A percentile compares a stretch with the other conserved stretches of the same genome.
These are phyloP conservation scores for Blastobotrys illinoisensis DNA, from an alignment of 1,139 yeast species.

Conservation along the genomic window DNA sequence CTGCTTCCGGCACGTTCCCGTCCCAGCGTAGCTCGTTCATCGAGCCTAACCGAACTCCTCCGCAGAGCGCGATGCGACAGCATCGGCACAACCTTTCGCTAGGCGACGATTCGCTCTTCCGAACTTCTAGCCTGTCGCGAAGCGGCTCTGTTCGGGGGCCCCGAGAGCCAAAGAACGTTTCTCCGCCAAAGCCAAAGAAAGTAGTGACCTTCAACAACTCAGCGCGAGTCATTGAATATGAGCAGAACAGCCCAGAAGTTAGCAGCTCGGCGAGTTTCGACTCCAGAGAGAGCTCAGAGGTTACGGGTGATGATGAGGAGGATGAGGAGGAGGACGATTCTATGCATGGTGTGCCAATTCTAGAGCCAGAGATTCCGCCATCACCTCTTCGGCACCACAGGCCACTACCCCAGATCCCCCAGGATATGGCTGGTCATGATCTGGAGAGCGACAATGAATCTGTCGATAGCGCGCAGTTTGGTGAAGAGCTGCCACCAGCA, in stretches of 20 bases:
- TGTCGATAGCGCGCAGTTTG: background rate
- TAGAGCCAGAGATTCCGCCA: slow-evolving; percentile 12
- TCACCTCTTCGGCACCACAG: slow-evolving; percentile 13
- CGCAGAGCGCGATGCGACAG: background rate
- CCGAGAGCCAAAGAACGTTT: slow-evolving; percentile 15
- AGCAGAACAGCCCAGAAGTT: slow-evolving; percentile 36
- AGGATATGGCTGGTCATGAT: background rate
- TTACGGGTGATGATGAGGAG: slow-evolving; percentile 12
- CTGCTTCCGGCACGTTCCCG: background rate
- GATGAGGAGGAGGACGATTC: slow-evolving; percentile 18
- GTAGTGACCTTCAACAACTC: slow-evolving; percentile 33
- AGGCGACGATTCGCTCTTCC: slow-evolving; percentile 1
- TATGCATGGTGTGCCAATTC: slow-evolving; percentile 19
- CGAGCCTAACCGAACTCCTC: background rate
- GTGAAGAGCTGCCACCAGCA: background rate
- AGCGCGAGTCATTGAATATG: slow-evolving; percentile 41
- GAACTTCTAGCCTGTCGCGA: slow-evolving; percentile 21
- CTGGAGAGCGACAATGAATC: background rate
- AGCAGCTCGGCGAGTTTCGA: slow-evolving; percentile 25
- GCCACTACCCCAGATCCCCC: slow-evolving; percentile 22
- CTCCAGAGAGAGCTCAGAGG: slow-evolving; percentile 8
- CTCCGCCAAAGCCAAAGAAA: slow-evolving; percentile 25
- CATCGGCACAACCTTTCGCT: background rate
- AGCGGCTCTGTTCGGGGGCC: slow-evolving; percentile 32
- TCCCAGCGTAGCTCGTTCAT: background rate